phyloP scores from a whole-genome alignment of 208 protist genomes.

The Trichomonas vaginalis region DNA sequence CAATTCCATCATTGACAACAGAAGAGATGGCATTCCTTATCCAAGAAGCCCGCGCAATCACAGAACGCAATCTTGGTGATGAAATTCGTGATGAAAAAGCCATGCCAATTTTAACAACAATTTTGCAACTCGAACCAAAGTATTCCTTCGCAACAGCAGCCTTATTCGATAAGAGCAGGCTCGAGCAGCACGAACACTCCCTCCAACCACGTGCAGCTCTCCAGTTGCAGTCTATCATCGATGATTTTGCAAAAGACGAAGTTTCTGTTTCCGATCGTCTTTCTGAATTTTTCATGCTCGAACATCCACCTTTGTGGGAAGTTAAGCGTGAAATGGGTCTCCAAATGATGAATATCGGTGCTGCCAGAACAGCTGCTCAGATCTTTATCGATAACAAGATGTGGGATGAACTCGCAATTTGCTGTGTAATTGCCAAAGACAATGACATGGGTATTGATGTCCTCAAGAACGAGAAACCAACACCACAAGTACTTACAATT shows the following conservation, averaged over 20 bases:
- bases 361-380: background rate
- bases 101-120: background rate
- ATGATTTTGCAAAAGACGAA: background rate
- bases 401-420: conserved; percentile 5
- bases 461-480: background rate
- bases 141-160: background rate
- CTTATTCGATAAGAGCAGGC: background rate
- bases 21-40: background rate
- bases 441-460: background rate
- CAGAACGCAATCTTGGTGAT: background rate
- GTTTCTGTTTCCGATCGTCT: background rate
- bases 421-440: background rate
- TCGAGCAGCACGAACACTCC: background rate
- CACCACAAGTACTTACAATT: background rate
- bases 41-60: background rate
- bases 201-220: background rate
- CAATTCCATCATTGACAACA: background rate
- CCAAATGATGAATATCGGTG: background rate
- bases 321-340: background rate
- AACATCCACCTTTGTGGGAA: conserved; percentile 1
- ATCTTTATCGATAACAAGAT: conserved; percentile 4
- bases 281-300: background rate
- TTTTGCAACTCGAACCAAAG: background rate
- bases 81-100: background rate
- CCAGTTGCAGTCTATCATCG: background rate